Conservation (phyloP, 371 early-diverging fungal species). For the Actinomucor elegans region DNA sequence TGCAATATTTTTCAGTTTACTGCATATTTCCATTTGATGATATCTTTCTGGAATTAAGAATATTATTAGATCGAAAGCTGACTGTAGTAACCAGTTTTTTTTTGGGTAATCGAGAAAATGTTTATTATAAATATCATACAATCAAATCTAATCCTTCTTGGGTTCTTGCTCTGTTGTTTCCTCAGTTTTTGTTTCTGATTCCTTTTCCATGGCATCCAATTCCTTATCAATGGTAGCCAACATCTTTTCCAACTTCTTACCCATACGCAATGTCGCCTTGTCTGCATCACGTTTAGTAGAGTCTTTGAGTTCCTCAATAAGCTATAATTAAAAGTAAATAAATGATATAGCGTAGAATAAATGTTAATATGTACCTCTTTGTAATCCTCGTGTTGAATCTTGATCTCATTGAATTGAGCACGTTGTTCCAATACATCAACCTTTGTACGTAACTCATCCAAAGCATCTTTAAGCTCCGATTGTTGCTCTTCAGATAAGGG, state of each 20-base stretch:
- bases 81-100: too few species aligned
- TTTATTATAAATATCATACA: too few species aligned
- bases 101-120: too few species aligned
- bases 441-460: conserved; percentile 61
- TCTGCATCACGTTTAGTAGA: conserved; percentile 57
- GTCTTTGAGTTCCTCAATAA: conserved; percentile 60
- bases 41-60: too few species aligned
- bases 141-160: neutral
- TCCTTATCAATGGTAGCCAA: conserved; percentile 71
- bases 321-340: conserved; percentile 11
- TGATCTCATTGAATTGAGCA: conserved; percentile 66
- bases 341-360: neutral
- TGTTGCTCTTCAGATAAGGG: conserved; percentile 61
- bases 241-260: conserved; percentile 66
- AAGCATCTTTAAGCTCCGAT: conserved; percentile 63
- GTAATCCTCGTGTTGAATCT: conserved; percentile 65
- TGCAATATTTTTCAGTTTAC: too few species aligned
- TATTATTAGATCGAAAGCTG: too few species aligned
- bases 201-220: conserved; percentile 55
- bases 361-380: conserved; percentile 49
- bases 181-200: neutral
- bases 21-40: too few species aligned
- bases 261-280: conserved; percentile 56
- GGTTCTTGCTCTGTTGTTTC: neutral
- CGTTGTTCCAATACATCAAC: conserved; percentile 67